Base-by-base conservation (phyloP, 2,329 filamentous ascomycete genomes). In the Calonectria honghensis region DNA sequence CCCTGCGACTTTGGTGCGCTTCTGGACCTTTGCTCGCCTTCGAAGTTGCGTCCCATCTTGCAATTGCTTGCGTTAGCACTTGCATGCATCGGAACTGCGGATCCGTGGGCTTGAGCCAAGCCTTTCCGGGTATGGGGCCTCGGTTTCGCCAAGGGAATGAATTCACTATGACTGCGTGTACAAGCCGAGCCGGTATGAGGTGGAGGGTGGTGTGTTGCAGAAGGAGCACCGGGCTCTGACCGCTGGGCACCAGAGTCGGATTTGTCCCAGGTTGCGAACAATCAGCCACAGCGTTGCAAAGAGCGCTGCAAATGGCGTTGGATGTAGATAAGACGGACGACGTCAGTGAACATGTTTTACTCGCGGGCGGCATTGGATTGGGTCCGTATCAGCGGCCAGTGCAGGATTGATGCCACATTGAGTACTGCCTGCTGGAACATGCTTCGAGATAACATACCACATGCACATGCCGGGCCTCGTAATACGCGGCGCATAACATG, bases 251-350 rank as follows among this genome's bases (percentile, higher is more conserved):
- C 27, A 61, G 70, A 48, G 39, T 67, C 48, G 54, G 65, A 61
- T 41, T 32, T 65, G 66, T 73, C 48, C 71, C 31, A 66, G 48
- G 65, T 65, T 45, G 63, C 37, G 59, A 41, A 20, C 57, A 14
- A 50, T 41, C 35, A 65, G 59, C 71, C 59, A 65, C 66, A 66
- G 39, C 66, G 71, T 73, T 51, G 59, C 59, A 64, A 65, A 73
- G 18, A 48, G 57, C 54, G 48, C 37, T 51, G 65, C 35, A n/a
- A 50, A 63, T 39, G 18, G 41, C 54, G 54, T 70, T 63, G 57
- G 41, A 50, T 32, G 29, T 52, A 69, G 71, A 73, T 70, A 73
- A 70, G 64, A 35, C 39, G 32, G 41, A 61, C 50, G 50, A 39
- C 57, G 71, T 41, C 71, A 31, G 39, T 50, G 48, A 70, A 64